phyloP scores from a whole-genome alignment of 164 flowering plant species.

The Liquidambar formosana region DNA sequence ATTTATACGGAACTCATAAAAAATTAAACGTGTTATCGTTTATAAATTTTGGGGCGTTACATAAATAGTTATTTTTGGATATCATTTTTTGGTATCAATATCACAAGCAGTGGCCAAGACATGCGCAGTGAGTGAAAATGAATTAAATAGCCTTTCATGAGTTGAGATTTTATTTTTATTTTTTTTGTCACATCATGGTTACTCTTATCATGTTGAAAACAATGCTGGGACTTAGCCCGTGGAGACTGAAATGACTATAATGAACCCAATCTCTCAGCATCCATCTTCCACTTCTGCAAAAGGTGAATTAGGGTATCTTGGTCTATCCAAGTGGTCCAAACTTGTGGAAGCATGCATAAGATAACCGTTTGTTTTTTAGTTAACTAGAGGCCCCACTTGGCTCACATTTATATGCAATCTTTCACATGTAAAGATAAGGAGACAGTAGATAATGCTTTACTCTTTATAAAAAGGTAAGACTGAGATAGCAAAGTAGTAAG shows the following conservation, averaged over 20 bases:
- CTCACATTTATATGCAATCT: conserved; percentile 1
- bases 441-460: background rate
- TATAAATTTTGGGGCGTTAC: too few relatives aligned
- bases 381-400: background rate
- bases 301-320: background rate
- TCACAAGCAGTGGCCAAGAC: background rate
- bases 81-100: background rate
- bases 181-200: too few relatives aligned
- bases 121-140: background rate
- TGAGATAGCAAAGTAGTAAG: background rate
- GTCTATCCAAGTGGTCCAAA: background rate
- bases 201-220: too few relatives aligned
- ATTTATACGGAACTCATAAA: too few relatives aligned
- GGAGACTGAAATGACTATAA: too few relatives aligned
- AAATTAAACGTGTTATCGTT: too few relatives aligned
- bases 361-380: background rate
- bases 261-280: background rate
- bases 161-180: too few relatives aligned
- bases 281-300: background rate
- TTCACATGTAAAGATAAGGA: conserved; percentile 2
- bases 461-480: conserved; percentile 5
- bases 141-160: too few relatives aligned
- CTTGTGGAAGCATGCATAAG: background rate
- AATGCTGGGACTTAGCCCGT: too few relatives aligned
- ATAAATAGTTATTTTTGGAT: too few relatives aligned